These are phyloP conservation scores for Neltuma alba DNA, from an alignment of 306 rosid genomes.

Conservation along the genomic window DNA sequence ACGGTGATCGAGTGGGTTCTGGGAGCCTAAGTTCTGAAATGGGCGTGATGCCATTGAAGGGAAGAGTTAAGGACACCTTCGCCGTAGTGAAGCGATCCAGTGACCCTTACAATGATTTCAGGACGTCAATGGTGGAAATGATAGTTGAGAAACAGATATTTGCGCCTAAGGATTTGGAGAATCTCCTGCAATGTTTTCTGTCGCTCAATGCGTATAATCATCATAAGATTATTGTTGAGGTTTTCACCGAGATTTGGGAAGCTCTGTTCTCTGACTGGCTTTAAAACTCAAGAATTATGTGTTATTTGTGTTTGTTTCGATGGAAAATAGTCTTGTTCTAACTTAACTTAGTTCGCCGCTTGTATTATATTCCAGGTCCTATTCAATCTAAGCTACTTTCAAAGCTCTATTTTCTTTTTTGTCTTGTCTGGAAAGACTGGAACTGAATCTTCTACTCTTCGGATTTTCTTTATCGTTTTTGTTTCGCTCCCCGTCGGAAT, in stretches of 20 bases:
- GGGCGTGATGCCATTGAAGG: constrained; percentile 62
- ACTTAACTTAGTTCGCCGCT: constrained; percentile 39
- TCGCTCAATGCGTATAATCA: constrained; percentile 73
- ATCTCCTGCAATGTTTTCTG: constrained; percentile 88
- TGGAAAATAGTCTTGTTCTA: constrained; percentile 34
- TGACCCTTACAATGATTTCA: constrained; percentile 90
- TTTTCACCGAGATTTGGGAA: constrained; percentile 92
- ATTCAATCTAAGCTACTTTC: constrained; percentile 20
- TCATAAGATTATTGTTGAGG: constrained; percentile 79
- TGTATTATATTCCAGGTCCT: constrained; percentile 47
- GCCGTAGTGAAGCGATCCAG: constrained; percentile 93
- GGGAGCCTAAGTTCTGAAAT: constrained; percentile 45
- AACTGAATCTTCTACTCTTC: constrained; percentile 2
- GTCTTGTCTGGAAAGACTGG: background rate
- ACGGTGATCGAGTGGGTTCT: constrained; percentile 22
- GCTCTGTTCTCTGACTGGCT: constrained; percentile 79
- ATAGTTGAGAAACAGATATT: constrained; percentile 90
- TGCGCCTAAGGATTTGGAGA: constrained; percentile 72
- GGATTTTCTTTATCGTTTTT: background rate
- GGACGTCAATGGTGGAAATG: constrained; percentile 96
- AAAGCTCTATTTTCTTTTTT: background rate
- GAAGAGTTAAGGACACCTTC: constrained; percentile 79
- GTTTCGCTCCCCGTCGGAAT: constrained; percentile 1
- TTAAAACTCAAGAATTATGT: constrained; percentile 14
- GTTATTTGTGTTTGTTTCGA: constrained; percentile 29